A percentile compares a stretch with the other conserved stretches of the same genome.
Conservation (phyloP, 1,139 yeast species). For the Taphrina wiesneri region DNA sequence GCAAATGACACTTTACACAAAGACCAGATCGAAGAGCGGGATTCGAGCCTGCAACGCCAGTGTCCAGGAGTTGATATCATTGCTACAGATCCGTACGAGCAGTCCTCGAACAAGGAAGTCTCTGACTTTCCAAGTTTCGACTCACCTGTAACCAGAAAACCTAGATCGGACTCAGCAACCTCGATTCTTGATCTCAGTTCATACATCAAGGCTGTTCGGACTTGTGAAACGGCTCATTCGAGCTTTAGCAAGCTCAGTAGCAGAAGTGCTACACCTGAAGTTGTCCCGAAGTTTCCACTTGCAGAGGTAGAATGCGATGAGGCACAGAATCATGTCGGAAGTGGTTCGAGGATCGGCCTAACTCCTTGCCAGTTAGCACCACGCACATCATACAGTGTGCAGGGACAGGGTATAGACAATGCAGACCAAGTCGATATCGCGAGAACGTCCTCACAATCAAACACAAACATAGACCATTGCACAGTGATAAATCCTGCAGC, state of each 20-base stretch:
- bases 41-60: neutral
- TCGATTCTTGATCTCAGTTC: neutral
- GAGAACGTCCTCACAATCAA: neutral
- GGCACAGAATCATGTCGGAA: no score
- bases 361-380: neutral
- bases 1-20: no score
- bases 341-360: no score
- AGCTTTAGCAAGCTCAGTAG: neutral
- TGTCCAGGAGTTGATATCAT: neutral
- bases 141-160: neutral
- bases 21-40: neutral
- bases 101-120: neutral
- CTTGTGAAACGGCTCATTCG: neutral
- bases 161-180: neutral
- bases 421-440: neutral
- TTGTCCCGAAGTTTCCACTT: neutral
- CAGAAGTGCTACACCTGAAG: neutral
- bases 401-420: neutral
- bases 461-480: no score
- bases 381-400: neutral
- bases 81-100: neutral
- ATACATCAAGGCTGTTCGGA: neutral
- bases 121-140: neutral
- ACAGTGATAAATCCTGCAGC: no score
- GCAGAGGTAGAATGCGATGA: no score